Evolutionary conservation across 768 basidiomycete species (phyloP), one percentile per base, ranked within the genome.

Genomic region (Auricularia cornea): DNA sequence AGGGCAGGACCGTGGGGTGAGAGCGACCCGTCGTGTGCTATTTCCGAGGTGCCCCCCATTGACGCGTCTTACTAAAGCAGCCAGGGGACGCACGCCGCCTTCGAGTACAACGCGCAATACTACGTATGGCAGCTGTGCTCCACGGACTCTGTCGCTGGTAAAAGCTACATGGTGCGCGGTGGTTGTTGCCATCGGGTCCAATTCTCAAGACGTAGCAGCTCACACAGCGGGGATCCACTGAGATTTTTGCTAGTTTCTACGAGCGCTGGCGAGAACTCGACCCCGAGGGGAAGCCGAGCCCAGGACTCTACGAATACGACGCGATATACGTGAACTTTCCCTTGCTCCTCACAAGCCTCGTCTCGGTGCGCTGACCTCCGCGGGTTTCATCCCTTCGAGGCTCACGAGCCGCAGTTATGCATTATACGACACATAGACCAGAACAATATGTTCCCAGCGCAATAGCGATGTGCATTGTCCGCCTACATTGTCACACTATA

Each of bases 21-120:
- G 18, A 60, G 44, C 23, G 63, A 63, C 26, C 28, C 59, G n/a
- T 60, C 54, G 8, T 48, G 66, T 10, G 35, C n/a, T 48, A 18
- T 48, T 23, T 48, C 44, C 16, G 44, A 38, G 35, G 35, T 38
- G n/a, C 44, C 20, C 44, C 23, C 44, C 16, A 23, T 48, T 48
- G 44, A 20, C 44, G 44, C 44, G n/a, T 48, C 20, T 6, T 18
- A 23, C 20, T 12, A 23, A 48, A 48, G 44, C 23, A 48, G 44
- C 23, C 20, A 48, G 20, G 44, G 44, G 44, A 23, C 16, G 20
- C 44, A 48, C 20, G 10, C 44, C 6, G 16, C 20, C 12, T 48
- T 48, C 44, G 44, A 48, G 44, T 20, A 20, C 44, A 23, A 48
- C 44, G 16, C 44, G 44, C 16, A 20, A 6, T 23, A 23, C 16